These are phyloP conservation scores for Hepatocystis sp. DNA, from an alignment of 169 alveolate species.

Conservation along the genomic window DNA sequence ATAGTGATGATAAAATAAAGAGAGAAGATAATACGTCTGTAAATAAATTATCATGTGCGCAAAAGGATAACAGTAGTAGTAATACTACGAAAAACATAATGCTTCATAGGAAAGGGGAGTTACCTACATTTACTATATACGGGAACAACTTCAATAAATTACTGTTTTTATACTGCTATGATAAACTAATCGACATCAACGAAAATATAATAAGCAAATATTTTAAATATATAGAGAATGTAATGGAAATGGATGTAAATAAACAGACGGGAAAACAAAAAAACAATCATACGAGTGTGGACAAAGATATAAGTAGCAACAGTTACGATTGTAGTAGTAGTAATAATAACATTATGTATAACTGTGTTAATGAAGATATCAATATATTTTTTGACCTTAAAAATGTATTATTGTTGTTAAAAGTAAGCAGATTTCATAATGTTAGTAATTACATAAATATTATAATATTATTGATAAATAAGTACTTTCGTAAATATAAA, in stretches of 20 bases:
- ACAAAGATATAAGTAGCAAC: conserved; percentile 1
- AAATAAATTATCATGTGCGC: not conserved
- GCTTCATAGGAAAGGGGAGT: not conserved
- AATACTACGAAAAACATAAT: not conserved
- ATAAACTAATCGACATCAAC: conserved; percentile 50
- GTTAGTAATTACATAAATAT: conserved; percentile 46
- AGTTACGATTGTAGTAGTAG: not conserved
- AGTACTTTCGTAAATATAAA: conserved; percentile 54
- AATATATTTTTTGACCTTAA: conserved; percentile 42
- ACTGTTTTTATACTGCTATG: conserved; percentile 47
- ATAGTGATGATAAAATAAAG: not conserved
- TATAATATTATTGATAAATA: conserved; percentile 35
- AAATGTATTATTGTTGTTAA: conserved; percentile 57
- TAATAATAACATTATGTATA: not conserved
- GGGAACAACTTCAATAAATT: conserved; percentile 35
- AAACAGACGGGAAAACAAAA: not conserved
- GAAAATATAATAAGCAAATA: conserved; percentile 74
- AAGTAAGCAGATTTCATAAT: conserved; percentile 57
- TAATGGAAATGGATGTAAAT: not conserved
- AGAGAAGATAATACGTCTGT: not conserved
- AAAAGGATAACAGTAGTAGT: not conserved
- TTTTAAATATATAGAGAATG: conserved; percentile 44
- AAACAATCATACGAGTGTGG: not conserved
- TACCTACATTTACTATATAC: too few relatives aligned
- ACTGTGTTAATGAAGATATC: conserved; percentile 19